A percentile compares a stretch with the other conserved stretches of the same genome.
Conservation (phyloP, 1,284 basidiomycete species). For the Mycena citricolor region DNA sequence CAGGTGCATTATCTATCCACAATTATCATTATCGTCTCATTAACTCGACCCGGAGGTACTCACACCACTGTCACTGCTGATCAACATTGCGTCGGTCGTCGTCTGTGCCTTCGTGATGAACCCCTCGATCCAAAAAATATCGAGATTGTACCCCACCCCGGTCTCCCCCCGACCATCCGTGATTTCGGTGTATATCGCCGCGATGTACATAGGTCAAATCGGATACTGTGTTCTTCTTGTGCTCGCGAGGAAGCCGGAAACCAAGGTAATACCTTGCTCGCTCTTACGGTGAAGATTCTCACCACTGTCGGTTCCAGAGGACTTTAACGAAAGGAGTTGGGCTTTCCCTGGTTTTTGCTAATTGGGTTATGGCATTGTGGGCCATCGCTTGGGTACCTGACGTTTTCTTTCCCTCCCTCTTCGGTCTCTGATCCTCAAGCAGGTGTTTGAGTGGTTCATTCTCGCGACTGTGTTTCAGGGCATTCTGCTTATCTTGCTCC, state of each 20-base stretch:
- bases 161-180: conserved; percentile 69
- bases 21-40: background rate
- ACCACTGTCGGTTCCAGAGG: conserved; percentile 36
- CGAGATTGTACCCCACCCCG: conserved; percentile 61
- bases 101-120: conserved; percentile 55
- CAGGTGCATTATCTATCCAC: too few species aligned
- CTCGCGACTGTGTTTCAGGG: conserved; percentile 62
- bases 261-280: conserved; percentile 59
- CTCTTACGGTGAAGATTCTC: background rate
- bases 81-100: conserved; percentile 63
- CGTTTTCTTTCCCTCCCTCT: background rate
- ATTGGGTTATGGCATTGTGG: conserved; percentile 84
- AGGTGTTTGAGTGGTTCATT: conserved; percentile 65
- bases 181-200: conserved; percentile 65
- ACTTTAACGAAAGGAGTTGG: conserved; percentile 78
- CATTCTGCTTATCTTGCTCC: conserved; percentile 54
- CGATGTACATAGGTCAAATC: conserved; percentile 63
- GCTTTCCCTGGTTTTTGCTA: conserved; percentile 73
- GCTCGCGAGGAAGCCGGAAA: conserved; percentile 69
- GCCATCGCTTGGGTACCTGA: conserved; percentile 73
- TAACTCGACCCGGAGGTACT: conserved; percentile 71
- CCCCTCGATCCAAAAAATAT: conserved; percentile 57
- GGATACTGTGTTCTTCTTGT: conserved; percentile 82
- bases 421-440: background rate
- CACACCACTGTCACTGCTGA: conserved; percentile 73